Conservation (phyloP, 345 rosid genomes). For the Heritiera fomes region DNA sequence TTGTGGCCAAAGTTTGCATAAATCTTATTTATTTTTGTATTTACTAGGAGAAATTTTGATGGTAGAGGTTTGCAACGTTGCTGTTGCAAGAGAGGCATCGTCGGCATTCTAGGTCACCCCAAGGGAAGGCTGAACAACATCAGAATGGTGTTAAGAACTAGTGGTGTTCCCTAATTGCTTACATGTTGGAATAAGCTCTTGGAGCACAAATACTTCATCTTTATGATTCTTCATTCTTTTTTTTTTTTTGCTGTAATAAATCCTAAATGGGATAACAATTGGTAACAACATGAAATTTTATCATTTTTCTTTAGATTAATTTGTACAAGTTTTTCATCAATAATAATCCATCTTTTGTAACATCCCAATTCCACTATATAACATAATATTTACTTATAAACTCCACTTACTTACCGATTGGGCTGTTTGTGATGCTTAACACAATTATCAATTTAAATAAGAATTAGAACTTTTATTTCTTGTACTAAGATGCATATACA, state of each 20-base stretch:
- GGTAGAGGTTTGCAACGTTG: neutral
- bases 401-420: too few species aligned
- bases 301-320: neutral
- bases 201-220: neutral
- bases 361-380: too few species aligned
- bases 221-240: neutral
- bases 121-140: neutral
- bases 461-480: too few species aligned
- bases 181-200: neutral
- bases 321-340: neutral
- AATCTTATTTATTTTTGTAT: neutral
- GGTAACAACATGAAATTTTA: neutral
- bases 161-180: neutral
- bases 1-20: neutral
- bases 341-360: too few species aligned
- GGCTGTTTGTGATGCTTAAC: too few species aligned
- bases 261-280: neutral
- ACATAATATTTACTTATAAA: too few species aligned
- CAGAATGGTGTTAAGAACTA: neutral
- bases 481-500: too few species aligned
- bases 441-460: too few species aligned
- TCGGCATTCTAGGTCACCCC: conserved; percentile 11
- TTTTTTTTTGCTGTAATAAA: neutral
- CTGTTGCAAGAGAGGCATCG: conserved; percentile 16
- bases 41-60: neutral